These are phyloP conservation scores for Chlorella sp. DNA, from an alignment of 139 green algal species.

Conservation along the genomic window DNA sequence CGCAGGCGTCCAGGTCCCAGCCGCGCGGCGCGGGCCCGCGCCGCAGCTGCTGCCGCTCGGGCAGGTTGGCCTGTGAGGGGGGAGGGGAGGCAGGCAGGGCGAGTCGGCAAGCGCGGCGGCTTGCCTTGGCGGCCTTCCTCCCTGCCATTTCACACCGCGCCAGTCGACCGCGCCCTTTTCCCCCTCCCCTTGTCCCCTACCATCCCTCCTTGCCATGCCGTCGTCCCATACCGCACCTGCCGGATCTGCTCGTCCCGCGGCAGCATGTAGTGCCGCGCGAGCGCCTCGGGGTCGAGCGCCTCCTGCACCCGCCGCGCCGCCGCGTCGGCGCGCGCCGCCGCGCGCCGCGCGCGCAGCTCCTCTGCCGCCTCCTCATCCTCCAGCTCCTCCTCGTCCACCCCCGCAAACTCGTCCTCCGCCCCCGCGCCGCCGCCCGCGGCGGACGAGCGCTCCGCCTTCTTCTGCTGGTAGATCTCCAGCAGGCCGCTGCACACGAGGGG, in stretches of 20 bases:
- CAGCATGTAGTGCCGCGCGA: slow-evolving; percentile 73
- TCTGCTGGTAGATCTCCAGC: slow-evolving; percentile 57
- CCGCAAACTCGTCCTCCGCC: slow-evolving; percentile 33
- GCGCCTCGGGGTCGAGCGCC: slow-evolving; percentile 75
- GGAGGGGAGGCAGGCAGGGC: neutral
- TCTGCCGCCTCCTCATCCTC: slow-evolving; percentile 52
- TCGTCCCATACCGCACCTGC: neutral
- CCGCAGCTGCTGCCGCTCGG: slow-evolving; percentile 84
- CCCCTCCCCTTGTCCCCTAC: neutral
- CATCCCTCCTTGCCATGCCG: neutral
- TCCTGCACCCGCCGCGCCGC: slow-evolving; percentile 17
- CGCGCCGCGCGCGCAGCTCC: slow-evolving; percentile 32
- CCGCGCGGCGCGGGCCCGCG: slow-evolving; percentile 13
- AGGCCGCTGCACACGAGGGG: too few species aligned
- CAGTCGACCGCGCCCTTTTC: too few species aligned
- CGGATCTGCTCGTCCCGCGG: slow-evolving; percentile 82
- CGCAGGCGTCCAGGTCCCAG: slow-evolving; percentile 26
- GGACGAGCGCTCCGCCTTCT: neutral
- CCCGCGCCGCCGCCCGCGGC: slow-evolving; percentile 29
- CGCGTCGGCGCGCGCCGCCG: slow-evolving; percentile 3
- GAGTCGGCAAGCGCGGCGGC: neutral
- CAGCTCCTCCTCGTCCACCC: slow-evolving; percentile 28
- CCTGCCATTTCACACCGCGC: neutral
- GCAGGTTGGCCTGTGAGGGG: slow-evolving; percentile 60
- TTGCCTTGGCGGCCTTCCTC: neutral